Evolutionary conservation across 176 grass and related monocot species (phyloP).

Genomic region (Guadua angustifolia): DNA sequence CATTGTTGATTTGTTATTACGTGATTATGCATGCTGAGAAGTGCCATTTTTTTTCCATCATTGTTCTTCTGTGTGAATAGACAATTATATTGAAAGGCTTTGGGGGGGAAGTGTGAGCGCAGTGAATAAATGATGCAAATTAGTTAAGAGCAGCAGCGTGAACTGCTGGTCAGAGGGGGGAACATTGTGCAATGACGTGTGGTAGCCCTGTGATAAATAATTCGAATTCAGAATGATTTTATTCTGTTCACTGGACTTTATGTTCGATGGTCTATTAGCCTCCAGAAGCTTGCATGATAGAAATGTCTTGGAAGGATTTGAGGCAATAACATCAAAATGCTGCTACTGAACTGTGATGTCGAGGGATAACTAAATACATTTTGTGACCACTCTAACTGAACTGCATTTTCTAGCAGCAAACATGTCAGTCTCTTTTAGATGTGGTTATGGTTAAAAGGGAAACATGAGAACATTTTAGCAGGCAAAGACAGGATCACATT

Average conservation of each 20-base stretch:
- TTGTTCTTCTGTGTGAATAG: neutral
- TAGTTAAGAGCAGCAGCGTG: neutral
- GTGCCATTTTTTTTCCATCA: neutral
- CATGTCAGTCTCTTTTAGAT: neutral
- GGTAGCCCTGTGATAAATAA: neutral
- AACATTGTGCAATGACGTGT: neutral
- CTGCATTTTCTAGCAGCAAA: neutral
- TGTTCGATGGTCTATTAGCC: neutral
- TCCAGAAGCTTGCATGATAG: neutral
- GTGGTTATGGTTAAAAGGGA: neutral
- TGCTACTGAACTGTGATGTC: conserved; percentile 4
- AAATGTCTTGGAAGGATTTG: neutral
- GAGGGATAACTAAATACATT: neutral
- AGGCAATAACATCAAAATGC: neutral
- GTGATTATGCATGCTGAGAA: conserved; percentile 7
- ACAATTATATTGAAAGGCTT: neutral
- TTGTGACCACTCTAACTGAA: conserved; percentile 4
- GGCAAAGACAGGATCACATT: neutral
- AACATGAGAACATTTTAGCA: neutral
- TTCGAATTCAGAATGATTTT: conserved; percentile 8
- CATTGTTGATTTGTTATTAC: neutral
- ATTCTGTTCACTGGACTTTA: conserved; percentile 13
- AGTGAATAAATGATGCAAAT: neutral
- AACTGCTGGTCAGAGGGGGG: neutral
- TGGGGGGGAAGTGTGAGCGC: neutral